These are phyloP conservation scores for Eucalyptus sideroxylon DNA, from an alignment of 345 rosid species.

Conservation along the genomic window DNA sequence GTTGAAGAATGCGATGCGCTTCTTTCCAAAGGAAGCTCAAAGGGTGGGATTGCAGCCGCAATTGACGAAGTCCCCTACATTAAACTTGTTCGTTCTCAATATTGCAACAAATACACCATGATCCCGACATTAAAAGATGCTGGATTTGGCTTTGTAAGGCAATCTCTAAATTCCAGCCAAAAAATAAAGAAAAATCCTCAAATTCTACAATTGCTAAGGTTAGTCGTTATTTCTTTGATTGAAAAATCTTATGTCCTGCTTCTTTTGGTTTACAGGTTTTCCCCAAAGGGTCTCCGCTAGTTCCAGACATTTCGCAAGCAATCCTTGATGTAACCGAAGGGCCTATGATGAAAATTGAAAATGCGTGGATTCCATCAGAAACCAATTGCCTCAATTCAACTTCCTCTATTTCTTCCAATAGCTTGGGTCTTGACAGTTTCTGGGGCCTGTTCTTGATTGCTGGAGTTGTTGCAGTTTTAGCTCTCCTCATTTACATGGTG, in stretches of 20 bases:
- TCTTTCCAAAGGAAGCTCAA: neutral
- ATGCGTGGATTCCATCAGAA: no score
- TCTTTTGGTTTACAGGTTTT: neutral
- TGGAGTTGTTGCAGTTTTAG: no score
- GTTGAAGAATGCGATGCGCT: neutral
- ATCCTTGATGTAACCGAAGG: neutral
- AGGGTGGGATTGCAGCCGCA: neutral
- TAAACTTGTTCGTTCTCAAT: neutral
- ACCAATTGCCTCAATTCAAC: no score
- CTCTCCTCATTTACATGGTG: no score
- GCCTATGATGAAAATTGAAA: no score
- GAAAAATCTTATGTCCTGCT: neutral
- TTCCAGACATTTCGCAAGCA: neutral
- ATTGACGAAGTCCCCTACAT: neutral
- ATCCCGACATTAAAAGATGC: neutral
- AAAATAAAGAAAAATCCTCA: neutral
- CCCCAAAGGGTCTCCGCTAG: neutral
- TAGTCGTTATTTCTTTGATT: neutral
- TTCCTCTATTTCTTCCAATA: no score
- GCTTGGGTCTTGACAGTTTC: no score
- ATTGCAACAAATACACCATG: rapidly evolving
- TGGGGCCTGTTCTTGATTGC: no score
- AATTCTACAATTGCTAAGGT: neutral
- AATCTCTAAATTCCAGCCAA: rapidly evolving
- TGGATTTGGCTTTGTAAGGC: neutral